A percentile compares a stretch with the other conserved stretches of the same genome.
Evolutionary conservation across 148 eudicot species (phyloP).

Genomic region (Spergularia marina): DNA sequence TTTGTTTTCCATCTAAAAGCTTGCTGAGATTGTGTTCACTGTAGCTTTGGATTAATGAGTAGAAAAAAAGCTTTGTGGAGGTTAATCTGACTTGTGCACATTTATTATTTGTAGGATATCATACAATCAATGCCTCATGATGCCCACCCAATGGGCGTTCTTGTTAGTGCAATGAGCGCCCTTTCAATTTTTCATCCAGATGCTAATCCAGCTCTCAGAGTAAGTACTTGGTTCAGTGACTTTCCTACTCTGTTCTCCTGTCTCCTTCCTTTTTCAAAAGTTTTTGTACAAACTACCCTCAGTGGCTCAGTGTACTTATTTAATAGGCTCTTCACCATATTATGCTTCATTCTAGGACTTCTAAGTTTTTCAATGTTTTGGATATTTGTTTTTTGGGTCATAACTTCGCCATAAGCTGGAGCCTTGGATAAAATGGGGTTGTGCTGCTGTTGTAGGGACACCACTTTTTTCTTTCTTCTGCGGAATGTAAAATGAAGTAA

Average conservation of each 20-base stretch:
- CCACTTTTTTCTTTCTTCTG: no score
- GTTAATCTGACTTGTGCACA: background rate
- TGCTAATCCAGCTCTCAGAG: constrained; percentile 99
- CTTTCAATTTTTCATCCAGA: constrained; percentile 96
- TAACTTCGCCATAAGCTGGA: no score
- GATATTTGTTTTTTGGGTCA: no score
- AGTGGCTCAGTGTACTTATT: background rate
- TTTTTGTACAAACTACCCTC: background rate
- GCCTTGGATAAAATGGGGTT: no score
- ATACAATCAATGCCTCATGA: constrained; percentile 98
- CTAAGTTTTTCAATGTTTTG: no score
- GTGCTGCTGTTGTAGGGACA: no score
- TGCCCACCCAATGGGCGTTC: constrained; percentile 99
- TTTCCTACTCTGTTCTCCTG: background rate
- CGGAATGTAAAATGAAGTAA: no score
- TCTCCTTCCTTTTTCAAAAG: background rate
- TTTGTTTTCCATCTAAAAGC: background rate
- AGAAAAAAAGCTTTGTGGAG: background rate
- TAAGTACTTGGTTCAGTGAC: constrained; percentile 32
- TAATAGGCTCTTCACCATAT: background rate
- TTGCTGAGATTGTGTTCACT: background rate
- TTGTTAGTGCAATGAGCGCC: constrained; percentile 93
- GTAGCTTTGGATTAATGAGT: background rate
- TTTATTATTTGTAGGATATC: constrained; percentile 61
- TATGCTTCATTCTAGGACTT: background rate